These are phyloP conservation scores for Cercospora berteroae DNA, from an alignment of 2,329 filamentous ascomycete species.

Conservation along the genomic window DNA sequence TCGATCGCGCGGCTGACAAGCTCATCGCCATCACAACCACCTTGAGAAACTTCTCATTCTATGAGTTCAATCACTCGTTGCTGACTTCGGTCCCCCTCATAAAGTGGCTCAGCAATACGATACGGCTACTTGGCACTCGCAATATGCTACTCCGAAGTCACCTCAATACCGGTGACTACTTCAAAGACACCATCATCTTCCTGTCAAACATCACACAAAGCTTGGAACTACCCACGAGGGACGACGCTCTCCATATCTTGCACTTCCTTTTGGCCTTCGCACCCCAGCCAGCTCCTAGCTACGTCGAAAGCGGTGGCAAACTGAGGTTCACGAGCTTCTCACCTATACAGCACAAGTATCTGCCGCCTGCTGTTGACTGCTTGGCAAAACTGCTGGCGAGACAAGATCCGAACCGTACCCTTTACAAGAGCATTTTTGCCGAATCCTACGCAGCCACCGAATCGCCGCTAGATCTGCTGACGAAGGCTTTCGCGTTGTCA, in stretches of 20 bases:
- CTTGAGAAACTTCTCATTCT: conserved; percentile 87
- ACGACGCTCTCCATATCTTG: conserved; percentile 81
- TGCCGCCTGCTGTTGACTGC: conserved; percentile 84
- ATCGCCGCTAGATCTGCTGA: conserved; percentile 75
- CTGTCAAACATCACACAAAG: conserved; percentile 79
- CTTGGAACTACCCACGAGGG: conserved; percentile 77
- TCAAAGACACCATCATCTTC: conserved; percentile 90
- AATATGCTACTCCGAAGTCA: conserved; percentile 81
- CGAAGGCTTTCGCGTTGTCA: conserved; percentile 80
- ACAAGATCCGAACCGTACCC: conserved; percentile 86
- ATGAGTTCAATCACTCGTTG: conserved; percentile 69
- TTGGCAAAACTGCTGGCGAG: conserved; percentile 87
- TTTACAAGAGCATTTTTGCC: conserved; percentile 79
- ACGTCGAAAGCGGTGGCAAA: conserved; percentile 35
- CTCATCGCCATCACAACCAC: conserved; percentile 90
- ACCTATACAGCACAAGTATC: conserved; percentile 77
- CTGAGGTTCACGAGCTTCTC: conserved; percentile 80
- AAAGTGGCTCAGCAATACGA: conserved; percentile 78
- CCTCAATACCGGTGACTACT: conserved; percentile 86
- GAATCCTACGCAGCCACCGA: conserved; percentile 50
- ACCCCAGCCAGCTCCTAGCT: conserved; percentile 69
- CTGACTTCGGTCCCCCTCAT: conserved; percentile 76
- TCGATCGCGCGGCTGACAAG: conserved; percentile 82
- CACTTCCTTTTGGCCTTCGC: conserved; percentile 91
- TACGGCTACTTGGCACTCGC: conserved; percentile 83